Base-by-base conservation (phyloP, 208 protist genomes). In the Acanthamoeba royreba region DNA sequence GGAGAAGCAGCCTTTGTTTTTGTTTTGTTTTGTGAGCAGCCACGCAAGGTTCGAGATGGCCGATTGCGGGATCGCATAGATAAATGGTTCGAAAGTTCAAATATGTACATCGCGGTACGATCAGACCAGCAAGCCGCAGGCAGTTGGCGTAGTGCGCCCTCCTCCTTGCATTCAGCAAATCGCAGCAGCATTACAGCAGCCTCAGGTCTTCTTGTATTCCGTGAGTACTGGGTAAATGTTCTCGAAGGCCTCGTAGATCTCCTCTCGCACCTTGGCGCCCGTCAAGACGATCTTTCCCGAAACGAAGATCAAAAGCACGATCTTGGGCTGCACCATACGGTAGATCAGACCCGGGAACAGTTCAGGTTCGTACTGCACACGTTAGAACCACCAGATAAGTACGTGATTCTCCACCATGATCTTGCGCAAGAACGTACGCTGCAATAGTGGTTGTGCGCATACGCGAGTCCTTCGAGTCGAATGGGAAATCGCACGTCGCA, bases 201-300 rank as follows among this genome's bases (percentile, higher is more conserved):
- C 46, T 79, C 40, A 72, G 38, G 55, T 46, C 53, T 97, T 98
- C 77, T 94, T 97, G 79, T 95, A 98, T 35, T 97, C 92, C 11
- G 52, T 88, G 11, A 98, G 87, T 43, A 98, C 95, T n/a, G 97
- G 97, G 92, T 97, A 98, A 42, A 98, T 98, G 55, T 95, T 95
- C 28, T 98, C 93, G 85, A 98, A 98, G 28, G 97, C 97, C 49
- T 94, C 45, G 58, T 97, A 94, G 53, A 98, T 98, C 22, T 97
- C 94, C 15, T 96, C 93, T 69, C 93, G 66, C 47, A 49, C 8
- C 66, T 98, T 98, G 7, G 98, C 98, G n/a, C 98, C 98, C 15
- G 98, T 99, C 1, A 99, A 83, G 3, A 99, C 98, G 42, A 99
- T 97, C 72, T 98, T 99, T 31, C 98, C 98, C 19, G 97, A 98